These are phyloP conservation scores for Parastagonospora avenae DNA, from an alignment of 2,329 filamentous ascomycete genomes.

Conservation along the genomic window DNA sequence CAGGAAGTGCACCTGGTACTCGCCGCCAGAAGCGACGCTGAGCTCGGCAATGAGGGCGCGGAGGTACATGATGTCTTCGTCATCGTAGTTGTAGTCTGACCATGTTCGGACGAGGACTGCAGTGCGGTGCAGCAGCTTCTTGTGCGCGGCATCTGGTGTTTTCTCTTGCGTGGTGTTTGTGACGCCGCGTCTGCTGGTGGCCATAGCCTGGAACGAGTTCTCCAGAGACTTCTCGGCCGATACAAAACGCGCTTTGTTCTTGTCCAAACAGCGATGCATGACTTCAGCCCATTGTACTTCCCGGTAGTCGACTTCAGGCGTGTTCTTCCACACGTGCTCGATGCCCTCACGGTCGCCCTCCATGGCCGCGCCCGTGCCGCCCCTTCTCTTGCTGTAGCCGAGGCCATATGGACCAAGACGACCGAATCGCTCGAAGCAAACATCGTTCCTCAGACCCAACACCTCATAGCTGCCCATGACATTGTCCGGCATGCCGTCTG, in stretches of 20 bases:
- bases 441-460: slow-evolving; percentile 76
- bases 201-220: slow-evolving; percentile 50
- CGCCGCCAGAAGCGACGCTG: slow-evolving; percentile 75
- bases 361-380: slow-evolving; percentile 83
- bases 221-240: slow-evolving; percentile 40
- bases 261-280: slow-evolving; percentile 73
- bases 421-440: slow-evolving; percentile 93
- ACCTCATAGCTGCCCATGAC: slow-evolving; percentile 86
- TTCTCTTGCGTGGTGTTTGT: slow-evolving; percentile 19
- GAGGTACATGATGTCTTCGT: slow-evolving; percentile 81
- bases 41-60: slow-evolving; percentile 82
- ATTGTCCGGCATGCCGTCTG: slow-evolving; percentile 82
- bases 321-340: slow-evolving; percentile 76
- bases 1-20: slow-evolving; percentile 83
- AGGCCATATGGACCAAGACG: slow-evolving; percentile 87
- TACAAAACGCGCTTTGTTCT: slow-evolving; percentile 73
- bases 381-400: slow-evolving; percentile 78
- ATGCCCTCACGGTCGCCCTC: slow-evolving; percentile 81
- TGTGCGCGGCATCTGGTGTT: slow-evolving; percentile 33
- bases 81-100: slow-evolving; percentile 77
- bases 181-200: slow-evolving; percentile 28
- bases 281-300: slow-evolving; percentile 78
- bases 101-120: slow-evolving; percentile 83
- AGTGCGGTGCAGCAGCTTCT: slow-evolving; percentile 61
- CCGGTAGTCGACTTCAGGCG: slow-evolving; percentile 76